phyloP scores from a whole-genome alignment of 305 asterid species.

The Salvia sclarea region DNA sequence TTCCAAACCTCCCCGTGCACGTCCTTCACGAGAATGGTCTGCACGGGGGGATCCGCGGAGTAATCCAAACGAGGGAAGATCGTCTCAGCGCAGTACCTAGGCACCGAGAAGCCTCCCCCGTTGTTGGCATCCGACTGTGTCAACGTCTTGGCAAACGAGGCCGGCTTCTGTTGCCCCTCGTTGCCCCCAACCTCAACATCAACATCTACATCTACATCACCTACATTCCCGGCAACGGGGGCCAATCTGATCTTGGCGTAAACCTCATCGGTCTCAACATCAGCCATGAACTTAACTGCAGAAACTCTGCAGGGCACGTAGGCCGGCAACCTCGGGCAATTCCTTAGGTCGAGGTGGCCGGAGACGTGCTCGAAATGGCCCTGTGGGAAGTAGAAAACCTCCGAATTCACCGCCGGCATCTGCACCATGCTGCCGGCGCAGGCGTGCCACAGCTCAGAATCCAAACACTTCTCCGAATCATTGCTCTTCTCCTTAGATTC shows the following conservation, averaged over 20 bases:
- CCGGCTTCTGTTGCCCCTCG: slow-evolving; percentile 58
- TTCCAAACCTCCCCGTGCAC: slow-evolving; percentile 90
- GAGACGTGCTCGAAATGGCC: slow-evolving; percentile 80
- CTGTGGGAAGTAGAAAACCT: slow-evolving; percentile 75
- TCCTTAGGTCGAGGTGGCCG: slow-evolving; percentile 52
- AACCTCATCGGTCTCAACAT: slow-evolving; percentile 81
- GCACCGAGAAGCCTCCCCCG: slow-evolving; percentile 95
- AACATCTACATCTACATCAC: slow-evolving; percentile 41
- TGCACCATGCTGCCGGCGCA: slow-evolving; percentile 91
- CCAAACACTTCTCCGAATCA: slow-evolving; percentile 57
- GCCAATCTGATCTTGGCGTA: slow-evolving; percentile 54
- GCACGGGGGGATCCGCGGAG: slow-evolving; percentile 82
- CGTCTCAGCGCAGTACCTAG: slow-evolving; percentile 89
- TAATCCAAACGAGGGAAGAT: slow-evolving; percentile 77
- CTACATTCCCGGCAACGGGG: slow-evolving; percentile 41
- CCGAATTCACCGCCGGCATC: slow-evolving; percentile 58
- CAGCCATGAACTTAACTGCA: slow-evolving; percentile 67
- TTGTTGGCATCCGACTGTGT: slow-evolving; percentile 90
- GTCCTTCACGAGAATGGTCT: slow-evolving; percentile 79
- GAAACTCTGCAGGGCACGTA: slow-evolving; percentile 53
- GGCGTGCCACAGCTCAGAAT: slow-evolving; percentile 86
- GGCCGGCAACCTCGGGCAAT: slow-evolving; percentile 52
- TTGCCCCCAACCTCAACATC: slow-evolving; percentile 32
- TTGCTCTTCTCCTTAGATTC: slow-evolving; percentile 50
- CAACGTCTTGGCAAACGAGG: slow-evolving; percentile 77